phyloP scores from a whole-genome alignment of 441 rosid genomes.

The Gossypium schwendimanii region DNA sequence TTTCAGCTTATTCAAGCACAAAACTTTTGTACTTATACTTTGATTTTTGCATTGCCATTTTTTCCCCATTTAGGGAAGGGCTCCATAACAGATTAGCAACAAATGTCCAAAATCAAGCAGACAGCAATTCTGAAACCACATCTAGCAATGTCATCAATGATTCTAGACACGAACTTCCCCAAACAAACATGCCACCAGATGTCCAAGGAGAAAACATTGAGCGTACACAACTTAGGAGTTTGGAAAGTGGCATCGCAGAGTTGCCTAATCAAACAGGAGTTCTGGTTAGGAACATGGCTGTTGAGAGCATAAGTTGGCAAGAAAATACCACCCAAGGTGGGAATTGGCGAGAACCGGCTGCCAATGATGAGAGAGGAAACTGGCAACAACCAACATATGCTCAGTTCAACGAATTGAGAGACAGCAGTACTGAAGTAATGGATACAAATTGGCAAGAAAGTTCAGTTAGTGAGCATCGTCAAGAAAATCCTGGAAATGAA shows the following conservation, averaged over 20 bases:
- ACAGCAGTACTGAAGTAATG: constrained; percentile 42
- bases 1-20: neutral
- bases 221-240: constrained; percentile 38
- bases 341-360: constrained; percentile 43
- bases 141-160: constrained; percentile 35
- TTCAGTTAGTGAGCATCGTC: constrained; percentile 46
- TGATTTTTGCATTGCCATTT: constrained; percentile 2
- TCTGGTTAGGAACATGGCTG: constrained; percentile 31
- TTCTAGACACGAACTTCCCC: constrained; percentile 32
- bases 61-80: constrained; percentile 62
- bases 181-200: constrained; percentile 35
- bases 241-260: constrained; percentile 30
- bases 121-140: constrained; percentile 41
- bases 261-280: constrained; percentile 39
- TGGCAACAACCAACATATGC: constrained; percentile 39
- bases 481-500: constrained; percentile 38
- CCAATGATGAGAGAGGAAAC: constrained; percentile 42
- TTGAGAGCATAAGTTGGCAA: constrained; percentile 44
- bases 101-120: constrained; percentile 60
- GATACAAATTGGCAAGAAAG: constrained; percentile 49
- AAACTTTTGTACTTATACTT: neutral
- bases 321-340: constrained; percentile 41
- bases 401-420: constrained; percentile 47
- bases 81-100: constrained; percentile 72
- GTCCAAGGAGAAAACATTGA: constrained; percentile 37